phyloP scores from a whole-genome alignment of 805 yeast genomes.

The Saturnispora zaruensis region DNA sequence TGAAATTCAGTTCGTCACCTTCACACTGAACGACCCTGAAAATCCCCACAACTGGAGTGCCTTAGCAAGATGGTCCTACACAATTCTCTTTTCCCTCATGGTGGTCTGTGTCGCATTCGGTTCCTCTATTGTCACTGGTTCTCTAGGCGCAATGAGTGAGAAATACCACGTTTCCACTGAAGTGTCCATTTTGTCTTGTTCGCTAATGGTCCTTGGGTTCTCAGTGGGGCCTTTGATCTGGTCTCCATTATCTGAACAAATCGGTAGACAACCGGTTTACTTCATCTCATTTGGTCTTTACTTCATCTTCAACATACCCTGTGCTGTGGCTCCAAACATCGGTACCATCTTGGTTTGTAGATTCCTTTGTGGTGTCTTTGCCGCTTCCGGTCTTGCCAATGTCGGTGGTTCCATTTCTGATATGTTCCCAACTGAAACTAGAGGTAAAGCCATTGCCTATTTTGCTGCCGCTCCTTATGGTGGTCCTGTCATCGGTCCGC shows the following conservation, averaged over 20 bases:
- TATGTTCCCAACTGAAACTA: conserved; percentile 68
- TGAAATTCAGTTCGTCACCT: conserved; percentile 79
- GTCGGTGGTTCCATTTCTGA: conserved; percentile 93
- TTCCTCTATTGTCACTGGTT: conserved; percentile 85
- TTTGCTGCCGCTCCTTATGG: conserved; percentile 90
- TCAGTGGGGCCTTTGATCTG: conserved; percentile 80
- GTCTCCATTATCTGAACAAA: conserved; percentile 82
- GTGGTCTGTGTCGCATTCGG: conserved; percentile 92
- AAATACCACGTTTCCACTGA: conserved; percentile 64
- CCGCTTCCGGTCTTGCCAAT: conserved; percentile 73
- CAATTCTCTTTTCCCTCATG: conserved; percentile 56
- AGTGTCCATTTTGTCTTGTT: conserved; percentile 72
- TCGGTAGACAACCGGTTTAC: conserved; percentile 81
- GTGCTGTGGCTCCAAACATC: conserved; percentile 76
- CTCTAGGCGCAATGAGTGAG: conserved; percentile 57
- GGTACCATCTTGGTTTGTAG: conserved; percentile 76
- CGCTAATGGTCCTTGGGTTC: conserved; percentile 85
- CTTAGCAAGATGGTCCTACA: conserved; percentile 51
- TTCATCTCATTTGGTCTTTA: conserved; percentile 67
- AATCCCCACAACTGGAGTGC: conserved; percentile 84
- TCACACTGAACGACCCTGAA: conserved; percentile 68
- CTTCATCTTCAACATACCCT: conserved; percentile 75
- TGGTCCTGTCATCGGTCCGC: conserved; percentile 86
- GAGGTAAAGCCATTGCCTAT: conserved; percentile 86
- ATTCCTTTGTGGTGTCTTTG: conserved; percentile 79